Conservation (phyloP, 176 grass and related monocot species). For the Cocos nucifera region DNA sequence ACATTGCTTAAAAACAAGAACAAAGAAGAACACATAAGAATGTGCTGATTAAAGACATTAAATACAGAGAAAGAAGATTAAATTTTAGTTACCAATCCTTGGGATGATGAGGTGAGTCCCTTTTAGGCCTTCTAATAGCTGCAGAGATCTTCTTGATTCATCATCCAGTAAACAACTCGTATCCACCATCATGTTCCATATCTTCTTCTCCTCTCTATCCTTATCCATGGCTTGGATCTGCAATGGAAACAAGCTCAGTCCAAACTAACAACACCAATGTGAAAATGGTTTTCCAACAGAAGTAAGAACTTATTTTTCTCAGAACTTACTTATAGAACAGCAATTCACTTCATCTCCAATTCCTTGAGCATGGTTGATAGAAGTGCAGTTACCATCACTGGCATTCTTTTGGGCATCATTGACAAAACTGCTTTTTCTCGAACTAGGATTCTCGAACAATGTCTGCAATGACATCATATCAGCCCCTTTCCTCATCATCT, state of each 20-base stretch:
- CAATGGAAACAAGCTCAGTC: not conserved
- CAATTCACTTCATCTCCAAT: conserved; percentile 27
- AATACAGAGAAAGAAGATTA: not conserved
- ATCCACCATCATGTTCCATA: conserved; percentile 84
- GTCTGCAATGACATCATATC: conserved; percentile 52
- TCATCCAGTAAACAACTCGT: conserved; percentile 60
- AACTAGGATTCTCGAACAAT: conserved; percentile 29
- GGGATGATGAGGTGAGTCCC: conserved; percentile 73
- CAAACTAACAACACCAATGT: not conserved
- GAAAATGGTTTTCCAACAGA: too few relatives aligned
- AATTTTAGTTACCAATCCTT: conserved; percentile 51
- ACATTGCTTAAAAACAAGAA: not conserved
- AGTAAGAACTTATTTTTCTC: not conserved
- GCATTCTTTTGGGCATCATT: conserved; percentile 19
- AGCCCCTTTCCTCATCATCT: conserved; percentile 41
- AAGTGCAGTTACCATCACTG: conserved; percentile 4
- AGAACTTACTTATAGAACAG: conserved; percentile 32
- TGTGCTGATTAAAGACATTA: conserved; percentile 4
- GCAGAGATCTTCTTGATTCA: conserved; percentile 59
- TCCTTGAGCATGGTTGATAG: conserved; percentile 18
- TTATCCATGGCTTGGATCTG: conserved; percentile 10
- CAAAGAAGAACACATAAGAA: not conserved
- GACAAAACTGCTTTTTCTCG: not conserved
- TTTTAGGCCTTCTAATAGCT: conserved; percentile 66
- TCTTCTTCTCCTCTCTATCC: conserved; percentile 36